Evolutionary conservation across 352 stramenopile genomes (phyloP), one percentile per base, ranked within the genome.

Genomic region (Globisporangium cylindrosporum): DNA sequence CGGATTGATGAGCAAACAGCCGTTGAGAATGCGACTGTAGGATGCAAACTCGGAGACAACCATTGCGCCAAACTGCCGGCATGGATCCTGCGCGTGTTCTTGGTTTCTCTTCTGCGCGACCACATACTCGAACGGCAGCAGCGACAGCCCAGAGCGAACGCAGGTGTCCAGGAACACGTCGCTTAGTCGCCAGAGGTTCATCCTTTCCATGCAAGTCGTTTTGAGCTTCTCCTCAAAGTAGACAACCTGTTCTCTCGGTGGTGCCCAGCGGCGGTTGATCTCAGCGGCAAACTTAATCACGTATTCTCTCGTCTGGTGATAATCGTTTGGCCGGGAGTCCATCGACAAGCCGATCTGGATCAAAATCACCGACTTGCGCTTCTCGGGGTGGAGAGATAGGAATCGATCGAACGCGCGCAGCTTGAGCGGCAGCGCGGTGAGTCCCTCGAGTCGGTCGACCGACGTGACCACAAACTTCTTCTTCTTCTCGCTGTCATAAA

Each of bases 31-130:
- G 43, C 98, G 84, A 41, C 92, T 98, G 72, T 96, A 98, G 18
- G 90, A 97, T 1, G 94, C 92, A 76, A 99, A 99, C 74, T 99
- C 97, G 29, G 94, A 99, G 3, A 98, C 81, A 38, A 99, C 95
- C 73, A 98, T 94, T 3, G 97, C 69, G 24, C 95, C 95, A 57
- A 91, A 87, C 20, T 78, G 75, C 12, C 79, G 76, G 3, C 55
- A 68, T 12, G 66, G 67, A 34, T 77, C 70, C 54, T 69, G 64
- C 1, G 77, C 74, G 63, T 81, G 77, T 25, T 84, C 69, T 29
- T 79, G 67, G 43, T 88, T 84, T 20, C 75, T 67, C 38, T 89
- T 78, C 59, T 93, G 83, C 2, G 82, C 84, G 10, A 89, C 78
- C 25, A 93, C 82, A 57, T 89, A 94, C 65, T 93, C 85, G 62